phyloP scores from a whole-genome alignment of 345 rosid genomes.

The Citrus reticulata region DNA sequence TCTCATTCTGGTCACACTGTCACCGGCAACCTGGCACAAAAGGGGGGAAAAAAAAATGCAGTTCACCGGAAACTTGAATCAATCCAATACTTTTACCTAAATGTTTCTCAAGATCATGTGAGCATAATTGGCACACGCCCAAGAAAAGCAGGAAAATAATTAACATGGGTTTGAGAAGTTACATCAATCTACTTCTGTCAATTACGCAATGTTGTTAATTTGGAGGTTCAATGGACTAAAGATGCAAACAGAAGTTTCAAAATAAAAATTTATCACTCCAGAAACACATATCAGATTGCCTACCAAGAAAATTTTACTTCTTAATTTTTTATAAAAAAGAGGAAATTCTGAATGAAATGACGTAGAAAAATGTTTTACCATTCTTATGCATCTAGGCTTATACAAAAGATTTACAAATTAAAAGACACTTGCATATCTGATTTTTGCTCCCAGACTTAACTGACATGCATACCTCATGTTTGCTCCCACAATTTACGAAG shows the following conservation, averaged over 20 bases:
- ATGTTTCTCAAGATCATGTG: slow-evolving; percentile 3
- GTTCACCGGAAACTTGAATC: slow-evolving; percentile 3
- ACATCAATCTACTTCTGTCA: neutral
- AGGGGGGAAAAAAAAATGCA: slow-evolving; percentile 4
- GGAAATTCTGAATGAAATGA: slow-evolving; percentile 3
- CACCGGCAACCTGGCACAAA: slow-evolving; percentile 40
- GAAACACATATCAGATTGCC: neutral
- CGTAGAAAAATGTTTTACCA: neutral
- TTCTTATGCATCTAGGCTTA: neutral
- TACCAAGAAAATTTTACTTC: neutral
- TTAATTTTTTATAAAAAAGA: neutral
- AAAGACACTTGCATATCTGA: slow-evolving; percentile 37
- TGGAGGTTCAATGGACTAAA: neutral
- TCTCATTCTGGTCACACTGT: slow-evolving; percentile 34
- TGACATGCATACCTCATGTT: slow-evolving; percentile 42
- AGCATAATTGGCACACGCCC: neutral
- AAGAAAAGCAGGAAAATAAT: neutral
- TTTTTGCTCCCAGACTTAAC: slow-evolving; percentile 23
- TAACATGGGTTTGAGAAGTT: neutral
- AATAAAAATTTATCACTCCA: neutral
- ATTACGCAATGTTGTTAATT: neutral
- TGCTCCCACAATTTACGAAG: slow-evolving; percentile 22
- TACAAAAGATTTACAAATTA: slow-evolving; percentile 16
- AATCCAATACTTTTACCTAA: neutral
- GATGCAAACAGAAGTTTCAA: neutral